phyloP scores from a whole-genome alignment of 1,284 basidiomycete genomes.

The Ceratobasidium sp. region DNA sequence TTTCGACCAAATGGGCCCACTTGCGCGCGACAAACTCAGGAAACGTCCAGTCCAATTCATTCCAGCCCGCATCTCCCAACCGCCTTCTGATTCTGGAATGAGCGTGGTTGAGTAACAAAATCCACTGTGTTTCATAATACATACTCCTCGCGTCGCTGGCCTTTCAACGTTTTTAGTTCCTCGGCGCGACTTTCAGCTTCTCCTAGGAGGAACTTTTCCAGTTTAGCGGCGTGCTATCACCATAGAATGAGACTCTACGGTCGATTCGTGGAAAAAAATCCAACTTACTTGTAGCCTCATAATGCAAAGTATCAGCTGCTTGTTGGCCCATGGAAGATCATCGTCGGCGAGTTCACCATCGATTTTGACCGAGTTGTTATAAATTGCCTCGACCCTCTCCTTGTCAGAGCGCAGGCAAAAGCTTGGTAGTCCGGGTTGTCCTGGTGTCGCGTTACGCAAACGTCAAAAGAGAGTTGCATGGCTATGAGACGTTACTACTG shows the following conservation, averaged over 20 bases:
- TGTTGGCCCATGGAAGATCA: not conserved
- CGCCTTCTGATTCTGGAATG: not conserved
- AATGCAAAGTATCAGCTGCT: not conserved
- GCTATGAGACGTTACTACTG: too few species aligned
- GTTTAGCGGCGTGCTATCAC: not conserved
- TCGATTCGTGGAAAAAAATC: not conserved
- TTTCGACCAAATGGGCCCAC: not conserved
- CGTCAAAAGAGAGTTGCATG: too few species aligned
- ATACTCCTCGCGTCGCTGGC: not conserved
- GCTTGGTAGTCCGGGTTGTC: not conserved
- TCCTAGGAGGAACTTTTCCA: not conserved
- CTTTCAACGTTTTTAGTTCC: not conserved
- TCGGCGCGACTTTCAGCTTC: not conserved
- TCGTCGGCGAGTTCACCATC: not conserved
- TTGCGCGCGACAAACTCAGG: not conserved
- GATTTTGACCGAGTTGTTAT: not conserved
- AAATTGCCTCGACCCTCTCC: not conserved
- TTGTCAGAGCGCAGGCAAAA: not conserved
- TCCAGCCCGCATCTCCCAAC: not conserved
- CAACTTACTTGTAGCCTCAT: not conserved
- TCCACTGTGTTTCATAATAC: not conserved
- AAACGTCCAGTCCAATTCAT: not conserved
- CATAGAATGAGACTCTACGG: not conserved
- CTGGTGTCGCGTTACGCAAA: too few species aligned
- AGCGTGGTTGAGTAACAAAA: not conserved